phyloP scores from a whole-genome alignment of 192 early-diverging fungal genomes.

The Coemansia sp. region DNA sequence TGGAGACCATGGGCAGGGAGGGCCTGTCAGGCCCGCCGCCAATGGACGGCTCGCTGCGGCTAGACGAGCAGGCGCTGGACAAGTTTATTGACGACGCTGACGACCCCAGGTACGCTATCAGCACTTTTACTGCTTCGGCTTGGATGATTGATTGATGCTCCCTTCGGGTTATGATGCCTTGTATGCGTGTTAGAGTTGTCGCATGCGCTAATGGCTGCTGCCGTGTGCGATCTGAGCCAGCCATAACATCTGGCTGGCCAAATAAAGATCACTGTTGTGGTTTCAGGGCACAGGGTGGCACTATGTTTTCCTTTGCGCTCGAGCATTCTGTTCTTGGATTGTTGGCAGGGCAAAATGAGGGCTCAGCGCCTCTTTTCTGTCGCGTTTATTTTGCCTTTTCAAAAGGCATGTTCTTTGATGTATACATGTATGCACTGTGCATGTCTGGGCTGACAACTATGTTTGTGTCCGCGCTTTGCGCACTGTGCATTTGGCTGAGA shows the following conservation, averaged over 20 bases:
- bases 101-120: constrained; percentile 43
- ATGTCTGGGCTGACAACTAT: constrained; percentile 1
- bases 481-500: neutral
- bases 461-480: neutral
- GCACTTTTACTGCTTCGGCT: constrained; percentile 1
- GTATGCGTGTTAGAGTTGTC: neutral
- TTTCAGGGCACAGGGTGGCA: constrained; percentile 6
- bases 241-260: too few species aligned
- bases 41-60: constrained; percentile 52
- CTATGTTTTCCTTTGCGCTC: constrained; percentile 10
- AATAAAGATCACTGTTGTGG: constrained; percentile 8
- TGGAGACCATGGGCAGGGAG: constrained; percentile 52
- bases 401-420: neutral
- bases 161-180: neutral
- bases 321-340: constrained; percentile 6
- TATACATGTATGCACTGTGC: neutral
- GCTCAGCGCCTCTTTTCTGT: neutral
- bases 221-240: too few species aligned
- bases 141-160: neutral
- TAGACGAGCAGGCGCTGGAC: constrained; percentile 45
- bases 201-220: neutral
- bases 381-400: neutral
- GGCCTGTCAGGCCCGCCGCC: constrained; percentile 52
- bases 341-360: neutral
- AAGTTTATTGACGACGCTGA: constrained; percentile 51